phyloP scores from a whole-genome alignment of 352 stramenopile genomes.

The Globisporangium mamillatum region DNA sequence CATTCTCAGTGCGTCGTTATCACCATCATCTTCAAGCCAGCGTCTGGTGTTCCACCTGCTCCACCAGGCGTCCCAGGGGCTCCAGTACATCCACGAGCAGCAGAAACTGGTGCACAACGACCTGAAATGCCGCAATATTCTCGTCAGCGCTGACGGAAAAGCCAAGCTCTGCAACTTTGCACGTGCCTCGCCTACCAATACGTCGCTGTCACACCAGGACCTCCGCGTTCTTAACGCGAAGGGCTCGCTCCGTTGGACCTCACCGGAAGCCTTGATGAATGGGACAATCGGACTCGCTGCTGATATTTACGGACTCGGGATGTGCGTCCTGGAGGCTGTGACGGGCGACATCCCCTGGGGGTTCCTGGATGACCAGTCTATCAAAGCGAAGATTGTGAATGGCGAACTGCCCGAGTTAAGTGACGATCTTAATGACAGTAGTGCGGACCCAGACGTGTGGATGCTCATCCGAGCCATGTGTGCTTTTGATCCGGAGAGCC shows the following conservation, averaged over 20 bases:
- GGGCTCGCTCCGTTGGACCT: constrained; percentile 47
- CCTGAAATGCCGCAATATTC: constrained; percentile 53
- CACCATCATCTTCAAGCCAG: constrained; percentile 17
- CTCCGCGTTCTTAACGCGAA: neutral
- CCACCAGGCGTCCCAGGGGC: constrained; percentile 38
- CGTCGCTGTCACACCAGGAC: neutral
- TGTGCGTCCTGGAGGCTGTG: constrained; percentile 61
- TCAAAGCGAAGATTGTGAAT: constrained; percentile 35
- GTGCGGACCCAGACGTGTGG: neutral
- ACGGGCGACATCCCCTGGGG: constrained; percentile 63
- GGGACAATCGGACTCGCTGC: constrained; percentile 12
- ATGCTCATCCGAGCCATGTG: constrained; percentile 2
- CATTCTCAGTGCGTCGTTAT: constrained; percentile 27
- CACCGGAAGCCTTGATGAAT: constrained; percentile 38
- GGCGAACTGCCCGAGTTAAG: constrained; percentile 38
- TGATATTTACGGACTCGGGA: constrained; percentile 67
- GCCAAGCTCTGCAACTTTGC: constrained; percentile 45
- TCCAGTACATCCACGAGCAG: constrained; percentile 56
- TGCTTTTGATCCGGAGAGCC: constrained; percentile 8
- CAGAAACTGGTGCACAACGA: constrained; percentile 43
- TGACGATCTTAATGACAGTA: constrained; percentile 7
- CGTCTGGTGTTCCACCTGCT: constrained; percentile 41
- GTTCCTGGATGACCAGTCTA: constrained; percentile 39
- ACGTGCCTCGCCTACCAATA: neutral
- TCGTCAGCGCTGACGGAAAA: constrained; percentile 55